phyloP scores from a whole-genome alignment of 805 yeast species.

The Pichia gijzeniarum region DNA sequence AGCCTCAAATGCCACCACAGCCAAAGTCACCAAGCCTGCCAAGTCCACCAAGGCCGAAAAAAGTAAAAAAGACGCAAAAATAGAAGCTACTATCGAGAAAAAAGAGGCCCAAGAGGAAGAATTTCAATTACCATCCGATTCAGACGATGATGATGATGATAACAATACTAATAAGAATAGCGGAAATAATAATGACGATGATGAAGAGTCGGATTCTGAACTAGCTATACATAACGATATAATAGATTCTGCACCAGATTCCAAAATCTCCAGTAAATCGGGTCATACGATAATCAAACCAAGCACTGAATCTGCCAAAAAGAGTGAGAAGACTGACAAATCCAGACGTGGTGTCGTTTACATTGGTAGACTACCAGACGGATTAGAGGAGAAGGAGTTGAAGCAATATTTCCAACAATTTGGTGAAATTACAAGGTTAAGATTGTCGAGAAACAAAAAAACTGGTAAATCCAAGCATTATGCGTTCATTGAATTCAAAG shows the following conservation, averaged over 20 bases:
- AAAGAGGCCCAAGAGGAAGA: conserved; percentile 13
- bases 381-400: conserved; percentile 79
- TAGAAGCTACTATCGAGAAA: conserved; percentile 1
- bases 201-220: conserved; percentile 13
- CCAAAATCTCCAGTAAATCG: conserved; percentile 11
- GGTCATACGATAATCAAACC: conserved; percentile 22
- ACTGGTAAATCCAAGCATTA: conserved; percentile 89
- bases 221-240: conserved; percentile 6
- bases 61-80: conserved; percentile 10
- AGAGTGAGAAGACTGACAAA: conserved; percentile 8
- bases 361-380: conserved; percentile 88
- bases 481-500: conserved; percentile 81
- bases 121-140: conserved; percentile 15
- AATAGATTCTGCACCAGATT: conserved; percentile 1
- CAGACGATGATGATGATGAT: conserved; percentile 14
- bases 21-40: background rate
- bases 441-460: conserved; percentile 81
- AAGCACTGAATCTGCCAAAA: conserved; percentile 1
- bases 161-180: conserved; percentile 12
- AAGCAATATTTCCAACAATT: conserved; percentile 82
- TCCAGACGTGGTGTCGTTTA: conserved; percentile 63
- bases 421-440: conserved; percentile 73
- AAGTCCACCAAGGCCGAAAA: conserved; percentile 1
- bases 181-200: conserved; percentile 12
- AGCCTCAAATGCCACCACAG: background rate